Conservation (phyloP, 2,329 filamentous ascomycete genomes). For the Penicillium sp. region DNA sequence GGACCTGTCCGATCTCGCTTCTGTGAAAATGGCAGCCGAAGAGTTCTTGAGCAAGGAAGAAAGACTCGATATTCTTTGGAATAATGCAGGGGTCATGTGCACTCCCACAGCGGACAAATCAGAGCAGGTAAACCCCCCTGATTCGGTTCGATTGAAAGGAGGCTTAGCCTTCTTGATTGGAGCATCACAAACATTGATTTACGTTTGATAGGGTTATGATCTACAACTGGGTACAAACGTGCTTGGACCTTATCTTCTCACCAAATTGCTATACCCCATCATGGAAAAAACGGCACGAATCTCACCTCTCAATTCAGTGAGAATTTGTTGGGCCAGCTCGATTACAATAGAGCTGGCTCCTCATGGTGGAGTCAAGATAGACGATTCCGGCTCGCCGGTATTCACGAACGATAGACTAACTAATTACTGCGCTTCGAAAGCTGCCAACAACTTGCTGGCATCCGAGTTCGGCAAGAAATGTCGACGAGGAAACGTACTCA, state of each 20-base stretch:
- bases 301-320: conserved; percentile 26
- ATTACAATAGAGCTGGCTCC: conserved; percentile 25
- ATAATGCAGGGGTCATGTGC: conserved; percentile 40
- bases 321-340: conserved; percentile 38
- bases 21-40: conserved; percentile 34
- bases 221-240: conserved; percentile 41
- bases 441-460: conserved; percentile 18
- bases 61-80: conserved; percentile 43
- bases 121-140: conserved; percentile 15
- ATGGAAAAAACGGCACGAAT: conserved; percentile 31
- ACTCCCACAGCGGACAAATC: conserved; percentile 34
- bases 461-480: not conserved
- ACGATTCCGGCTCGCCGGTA: not conserved
- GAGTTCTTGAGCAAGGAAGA: conserved; percentile 39
- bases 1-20: not conserved
- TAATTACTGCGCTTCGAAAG: not conserved
- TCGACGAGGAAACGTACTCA: not conserved
- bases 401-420: not conserved
- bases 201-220: conserved; percentile 29
- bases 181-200: not conserved
- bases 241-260: conserved; percentile 42
- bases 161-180: not conserved
- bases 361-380: not conserved
- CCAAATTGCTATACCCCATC: conserved; percentile 38
- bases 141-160: not conserved